Evolutionary conservation across 176 grass and related monocot species (phyloP).

Genomic region (Chrysopogon serrulatus): DNA sequence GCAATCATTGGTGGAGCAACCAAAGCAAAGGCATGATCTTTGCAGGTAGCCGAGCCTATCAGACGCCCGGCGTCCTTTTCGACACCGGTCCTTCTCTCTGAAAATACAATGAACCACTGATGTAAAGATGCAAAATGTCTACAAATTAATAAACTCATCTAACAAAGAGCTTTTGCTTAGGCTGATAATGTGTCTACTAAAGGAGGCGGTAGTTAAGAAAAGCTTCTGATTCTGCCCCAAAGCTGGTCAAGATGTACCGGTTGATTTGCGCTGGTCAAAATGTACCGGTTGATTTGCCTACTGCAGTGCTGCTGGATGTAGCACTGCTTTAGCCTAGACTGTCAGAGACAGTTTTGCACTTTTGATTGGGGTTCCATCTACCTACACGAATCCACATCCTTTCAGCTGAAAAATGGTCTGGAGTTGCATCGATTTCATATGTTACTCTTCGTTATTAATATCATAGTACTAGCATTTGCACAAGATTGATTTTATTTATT

Average conservation of each 20-base stretch:
- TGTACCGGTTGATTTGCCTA: background rate
- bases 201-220: background rate
- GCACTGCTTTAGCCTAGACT: conserved; percentile 15
- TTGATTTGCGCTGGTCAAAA: conserved; percentile 19
- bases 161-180: conserved; percentile 7
- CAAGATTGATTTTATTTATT: background rate
- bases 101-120: conserved; percentile 14
- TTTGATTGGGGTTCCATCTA: background rate
- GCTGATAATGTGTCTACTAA: conserved; percentile 6
- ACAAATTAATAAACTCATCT: background rate
- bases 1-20: conserved; percentile 31
- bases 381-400: conserved; percentile 4
- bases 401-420: background rate
- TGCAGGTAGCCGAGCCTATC: conserved; percentile 22
- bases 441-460: background rate
- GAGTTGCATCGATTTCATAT: background rate
- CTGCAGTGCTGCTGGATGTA: background rate
- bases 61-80: background rate
- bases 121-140: conserved; percentile 25
- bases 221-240: background rate
- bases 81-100: conserved; percentile 13
- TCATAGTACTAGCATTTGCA: background rate
- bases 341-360: background rate
- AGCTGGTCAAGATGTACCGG: conserved; percentile 1
- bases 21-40: conserved; percentile 28